Base-by-base conservation (phyloP, 2,329 filamentous ascomycete species). In the Nakataea oryzae region DNA sequence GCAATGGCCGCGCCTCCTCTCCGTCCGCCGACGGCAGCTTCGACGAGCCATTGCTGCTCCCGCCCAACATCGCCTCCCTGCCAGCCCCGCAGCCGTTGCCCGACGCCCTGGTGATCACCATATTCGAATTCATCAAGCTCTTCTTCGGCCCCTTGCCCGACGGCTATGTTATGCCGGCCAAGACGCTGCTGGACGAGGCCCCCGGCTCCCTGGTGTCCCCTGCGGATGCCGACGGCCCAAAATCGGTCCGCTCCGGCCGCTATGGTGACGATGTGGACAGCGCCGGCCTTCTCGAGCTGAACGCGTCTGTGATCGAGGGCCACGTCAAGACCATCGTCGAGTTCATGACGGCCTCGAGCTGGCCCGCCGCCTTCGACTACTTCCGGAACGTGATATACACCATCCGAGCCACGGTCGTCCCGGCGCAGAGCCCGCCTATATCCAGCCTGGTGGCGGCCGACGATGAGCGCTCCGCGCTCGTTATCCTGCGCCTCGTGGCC, bases 301-400 rank as follows among this genome's bases (percentile, higher is more conserved):
- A 76, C 58, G 69, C 74, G 13, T 67, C 74, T 24, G 77, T 81
- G 60, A 75, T 87, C 61, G 85, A 88, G 68, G 73, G 73, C 9
- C 76, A 81, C 66, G 76, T 84, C 67, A 81, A 82, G 70, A 75
- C 72, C 6, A 77, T 89, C 21, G 75, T 87, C 41, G 85, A 88
- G 69, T 89, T 84, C 66, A 73, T 86, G 63, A 87, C 84, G 17
- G 86, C 84, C 9, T 84, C 84, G 2, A 88, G 81, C 67, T 89
- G 86, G 86, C 67, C 76, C 32, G 72, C 78, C 54, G 79, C 83
- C 3, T 83, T 87, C 62, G 83, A 86, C 58, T 84, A 85, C 67
- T 73, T 87, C 62, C 79, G 80, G 63, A 76, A 72, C 65, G 74
- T 80, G 58, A 74, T 85, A 41, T 81, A 82, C 67, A 75, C 72